These are phyloP conservation scores for Teratosphaeria viscida DNA, from an alignment of 2,329 filamentous ascomycete genomes.

Conservation along the genomic window DNA sequence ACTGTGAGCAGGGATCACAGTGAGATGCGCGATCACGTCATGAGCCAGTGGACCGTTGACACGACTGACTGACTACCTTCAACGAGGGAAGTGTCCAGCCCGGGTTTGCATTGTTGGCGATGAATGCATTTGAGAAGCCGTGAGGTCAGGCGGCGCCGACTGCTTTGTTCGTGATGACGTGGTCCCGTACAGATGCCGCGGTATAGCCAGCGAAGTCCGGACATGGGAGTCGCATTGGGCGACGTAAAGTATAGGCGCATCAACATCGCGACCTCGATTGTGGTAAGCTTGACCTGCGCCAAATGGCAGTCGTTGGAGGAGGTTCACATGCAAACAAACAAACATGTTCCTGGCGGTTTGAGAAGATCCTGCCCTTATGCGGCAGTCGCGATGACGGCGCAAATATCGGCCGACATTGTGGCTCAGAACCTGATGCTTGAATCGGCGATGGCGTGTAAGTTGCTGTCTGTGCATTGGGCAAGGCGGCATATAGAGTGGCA, in stretches of 20 bases:
- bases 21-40: background rate
- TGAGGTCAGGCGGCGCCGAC: background rate
- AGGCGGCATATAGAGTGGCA: background rate
- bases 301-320: background rate
- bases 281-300: background rate
- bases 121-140: background rate
- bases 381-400: background rate
- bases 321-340: background rate
- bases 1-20: background rate
- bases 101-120: background rate
- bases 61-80: background rate
- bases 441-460: background rate
- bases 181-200: background rate
- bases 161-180: background rate
- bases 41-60: background rate
- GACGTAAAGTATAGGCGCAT: background rate
- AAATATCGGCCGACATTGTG: background rate
- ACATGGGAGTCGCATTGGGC: background rate
- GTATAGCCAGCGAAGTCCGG: background rate
- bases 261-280: background rate
- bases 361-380: background rate
- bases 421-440: background rate
- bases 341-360: background rate
- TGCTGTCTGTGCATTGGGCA: background rate
- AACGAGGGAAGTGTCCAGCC: no score